Evolutionary conservation across 164 flowering plant genomes (phyloP), one percentile per base, ranked within the genome.

Genomic region (Echeveria elegans): DNA sequence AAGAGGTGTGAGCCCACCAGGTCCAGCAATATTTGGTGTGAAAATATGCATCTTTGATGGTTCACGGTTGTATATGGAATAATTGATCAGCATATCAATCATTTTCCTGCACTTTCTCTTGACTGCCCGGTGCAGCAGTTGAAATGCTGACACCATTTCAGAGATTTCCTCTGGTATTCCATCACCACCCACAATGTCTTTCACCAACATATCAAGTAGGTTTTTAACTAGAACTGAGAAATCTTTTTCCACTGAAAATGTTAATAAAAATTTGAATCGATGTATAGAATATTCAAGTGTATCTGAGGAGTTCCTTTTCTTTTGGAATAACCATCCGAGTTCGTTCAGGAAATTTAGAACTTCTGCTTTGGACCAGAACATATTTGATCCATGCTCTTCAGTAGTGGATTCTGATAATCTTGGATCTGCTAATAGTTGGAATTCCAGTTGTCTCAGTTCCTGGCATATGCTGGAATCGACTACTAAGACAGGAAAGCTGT

Each of bases 281-380:
- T 66, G 4, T 67, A 73, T 68, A 5, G 81, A 80, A 71, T 78
- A 89, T 36, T 78, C 74, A 3, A 80, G 73, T 70, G 26, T 61
- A 23, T 66, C 78, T 38, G 72, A 66, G n/a, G 41, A 50, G 32
- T 43, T 64, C 28, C 74, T 83, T 70, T 85, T 78, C 71, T 86
- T 77, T 71, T 92, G 98, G 71, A 92, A 88, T 2, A 92, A 72
- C 98, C 98, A 92, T 53, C 98, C 98, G 34, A 92, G 92, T 73
- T 92, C 98, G 76, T 92, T 83, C 66, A 92, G 78, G 73, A 87
- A 92, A 77, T 86, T 86, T 60, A 89, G 65, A n/a, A 76, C 77
- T 72, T 82, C 89, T 63, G 81, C 90, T 81, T 79, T 82, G 26
- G 84, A 83, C 68, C 65, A 71, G 36, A 71, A 81, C 50, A 68